Evolutionary conservation across 1,284 basidiomycete genomes (phyloP), one percentile per base, ranked within the genome.

Genomic region (Heterobasidion annosum): DNA sequence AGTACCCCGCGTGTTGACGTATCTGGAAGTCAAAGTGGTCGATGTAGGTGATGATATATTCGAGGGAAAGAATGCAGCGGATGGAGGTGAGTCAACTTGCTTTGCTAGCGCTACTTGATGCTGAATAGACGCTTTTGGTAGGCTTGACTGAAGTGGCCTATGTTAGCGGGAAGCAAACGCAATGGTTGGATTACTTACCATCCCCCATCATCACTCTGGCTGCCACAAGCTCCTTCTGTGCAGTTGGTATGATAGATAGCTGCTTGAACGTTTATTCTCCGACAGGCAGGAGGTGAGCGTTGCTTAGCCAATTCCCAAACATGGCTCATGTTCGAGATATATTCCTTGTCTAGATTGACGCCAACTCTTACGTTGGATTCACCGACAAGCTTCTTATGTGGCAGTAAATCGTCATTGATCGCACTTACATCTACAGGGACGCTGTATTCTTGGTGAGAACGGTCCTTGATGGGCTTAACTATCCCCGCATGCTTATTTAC

Each of bases 121-220:
- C 35, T 53, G 52, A 57, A 19, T 61, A 85, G 83, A 76, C 25
- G 25, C 3, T 25, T 25, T 25, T 4, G 25, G 25, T 4, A 25
- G 25, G 25, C 33, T 72, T 78, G n/a, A 78, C 78, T 9, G 91
- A 94, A 64, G 76, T 95, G 13, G 71, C 79, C 8, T 83, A 82
- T 58, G 70, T 80, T 46, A 79, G 73, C 61, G 77, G 81, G 35
- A 81, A 85, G 69, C 74, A 85, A 64, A 80, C 84, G 7, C 79
- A 88, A 53, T 98, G 95, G 94, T 67, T 94, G 52, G 93, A 98
- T 68, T 98, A 90, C 68, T 64, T 93, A 8, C 81, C 89, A 1
- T 80, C 79, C 0, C 83, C 86, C 6, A 82, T 82, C 5, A 66
- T 95, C 4, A 73, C 77, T 0, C 67, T 91, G 34, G 82, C 82